phyloP scores from a whole-genome alignment of 768 basidiomycete species.

The Mycena vitilis region DNA sequence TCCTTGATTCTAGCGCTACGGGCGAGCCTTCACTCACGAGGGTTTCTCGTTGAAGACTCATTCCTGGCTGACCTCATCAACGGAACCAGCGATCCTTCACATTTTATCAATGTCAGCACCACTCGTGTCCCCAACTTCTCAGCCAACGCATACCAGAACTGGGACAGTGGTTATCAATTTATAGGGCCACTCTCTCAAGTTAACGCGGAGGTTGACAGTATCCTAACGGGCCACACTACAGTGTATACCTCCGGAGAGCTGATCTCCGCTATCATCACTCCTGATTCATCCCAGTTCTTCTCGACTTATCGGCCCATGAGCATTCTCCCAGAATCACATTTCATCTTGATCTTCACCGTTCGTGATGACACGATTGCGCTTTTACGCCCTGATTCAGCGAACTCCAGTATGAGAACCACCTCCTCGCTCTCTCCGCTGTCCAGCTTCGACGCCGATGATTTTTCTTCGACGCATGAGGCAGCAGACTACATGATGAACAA shows the following conservation, averaged over 20 bases:
- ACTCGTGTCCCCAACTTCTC: constrained; percentile 7
- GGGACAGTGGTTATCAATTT: not conserved
- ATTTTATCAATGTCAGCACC: not conserved
- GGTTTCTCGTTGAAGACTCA: not conserved
- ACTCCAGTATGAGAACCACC: not conserved
- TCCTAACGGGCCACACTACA: not conserved
- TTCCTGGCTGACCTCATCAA: not conserved
- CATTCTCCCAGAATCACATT: not conserved
- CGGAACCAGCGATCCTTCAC: not conserved
- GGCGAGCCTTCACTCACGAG: not conserved
- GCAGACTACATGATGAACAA: no score
- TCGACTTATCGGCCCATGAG: constrained; percentile 2
- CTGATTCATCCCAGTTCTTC: constrained; percentile 1
- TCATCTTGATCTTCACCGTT: constrained; percentile 4
- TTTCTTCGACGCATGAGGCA: no score
- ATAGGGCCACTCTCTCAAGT: not conserved
- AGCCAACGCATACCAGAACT: not conserved
- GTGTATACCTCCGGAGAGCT: constrained; percentile 1
- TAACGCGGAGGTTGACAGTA: not conserved
- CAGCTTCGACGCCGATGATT: not conserved
- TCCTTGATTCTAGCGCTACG: constrained; percentile 1
- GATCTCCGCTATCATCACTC: not conserved
- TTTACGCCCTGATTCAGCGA: not conserved
- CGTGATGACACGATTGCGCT: not conserved
- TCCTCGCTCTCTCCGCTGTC: not conserved